Percentiles rank a stretch among this genome's conserved stretches.
These are phyloP conservation scores for Solanum lignicaule DNA, from an alignment of 257 asterid species.

Conservation along the genomic window DNA sequence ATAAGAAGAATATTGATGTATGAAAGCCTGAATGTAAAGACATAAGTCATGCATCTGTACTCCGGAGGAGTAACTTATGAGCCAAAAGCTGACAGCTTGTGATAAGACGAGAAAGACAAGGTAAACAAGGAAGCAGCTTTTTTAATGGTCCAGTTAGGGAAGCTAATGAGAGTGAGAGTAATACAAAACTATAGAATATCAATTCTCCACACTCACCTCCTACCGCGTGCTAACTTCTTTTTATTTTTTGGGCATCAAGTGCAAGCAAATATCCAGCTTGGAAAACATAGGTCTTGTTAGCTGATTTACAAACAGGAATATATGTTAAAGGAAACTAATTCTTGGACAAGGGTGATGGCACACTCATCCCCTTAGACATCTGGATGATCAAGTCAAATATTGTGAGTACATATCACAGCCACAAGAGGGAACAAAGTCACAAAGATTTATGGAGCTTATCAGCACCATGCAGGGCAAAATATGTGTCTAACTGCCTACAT, in stretches of 20 bases:
- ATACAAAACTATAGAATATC: neutral
- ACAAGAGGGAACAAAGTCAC: neutral
- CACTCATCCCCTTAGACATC: neutral
- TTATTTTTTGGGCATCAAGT: neutral
- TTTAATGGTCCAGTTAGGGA: neutral
- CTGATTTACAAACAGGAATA: neutral
- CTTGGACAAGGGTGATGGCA: neutral
- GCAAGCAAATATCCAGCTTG: neutral
- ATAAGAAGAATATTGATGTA: neutral
- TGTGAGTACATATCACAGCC: neutral
- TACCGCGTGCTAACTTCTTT: neutral
- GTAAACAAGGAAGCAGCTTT: neutral
- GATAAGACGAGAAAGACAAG: neutral
- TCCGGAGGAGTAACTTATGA: neutral
- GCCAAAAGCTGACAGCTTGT: neutral
- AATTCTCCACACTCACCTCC: neutral
- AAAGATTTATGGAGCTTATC: neutral
- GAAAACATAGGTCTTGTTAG: neutral
- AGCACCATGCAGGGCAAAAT: neutral
- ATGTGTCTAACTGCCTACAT: neutral
- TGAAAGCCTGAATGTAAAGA: neutral
- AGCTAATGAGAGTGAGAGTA: neutral
- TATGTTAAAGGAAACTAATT: neutral
- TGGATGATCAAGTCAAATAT: neutral
- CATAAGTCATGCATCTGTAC: neutral